Evolutionary conservation across 768 basidiomycete species (phyloP), one percentile per base, ranked within the genome.

Genomic region (Suillus occidentalis): DNA sequence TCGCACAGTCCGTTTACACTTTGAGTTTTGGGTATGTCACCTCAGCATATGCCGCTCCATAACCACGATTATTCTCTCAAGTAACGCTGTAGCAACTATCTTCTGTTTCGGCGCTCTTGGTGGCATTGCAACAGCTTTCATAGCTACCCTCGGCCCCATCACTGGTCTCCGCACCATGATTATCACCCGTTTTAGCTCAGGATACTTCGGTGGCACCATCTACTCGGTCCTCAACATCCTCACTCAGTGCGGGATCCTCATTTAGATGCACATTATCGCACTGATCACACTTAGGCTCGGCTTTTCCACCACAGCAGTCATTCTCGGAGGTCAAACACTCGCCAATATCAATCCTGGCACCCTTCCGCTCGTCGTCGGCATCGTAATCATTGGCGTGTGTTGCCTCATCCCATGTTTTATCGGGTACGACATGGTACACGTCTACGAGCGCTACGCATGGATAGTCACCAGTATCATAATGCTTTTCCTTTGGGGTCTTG

Each of bases 371-470:
- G 77, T 80, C 18, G 84, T 77, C 2, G 84, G 83, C 36, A 80
- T 86, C 65, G 76, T 84, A 57, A 80, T 87, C 50, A 76, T 84
- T 36, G 76, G 76, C 20, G 56, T 84, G 7, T 78, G 76, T 65
- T 78, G 75, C 56, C 69, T 84, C 39, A 69, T 83, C 22, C 82
- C 82, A 8, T 83, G 83, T 66, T 83, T 84, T 61, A 70, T 83
- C 18, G 83, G 83, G 4, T 83, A 84, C 64, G 65, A 83, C 63
- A 69, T 81, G 67, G 75, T 85, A 18, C 83, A 84, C 65, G 65
- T 75, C 63, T 86, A 82, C 69, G 85, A 86, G 65, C 80, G 85
- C 16, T 87, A 85, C 64, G 83, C 84, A 3, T 87, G 86, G 86
- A 80, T 84, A 1, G 67, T 80, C 22, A 74, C 75, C 12, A 72